These are phyloP conservation scores for Heterobasidion annosum DNA, from an alignment of 1,284 basidiomycete species.

Conservation along the genomic window DNA sequence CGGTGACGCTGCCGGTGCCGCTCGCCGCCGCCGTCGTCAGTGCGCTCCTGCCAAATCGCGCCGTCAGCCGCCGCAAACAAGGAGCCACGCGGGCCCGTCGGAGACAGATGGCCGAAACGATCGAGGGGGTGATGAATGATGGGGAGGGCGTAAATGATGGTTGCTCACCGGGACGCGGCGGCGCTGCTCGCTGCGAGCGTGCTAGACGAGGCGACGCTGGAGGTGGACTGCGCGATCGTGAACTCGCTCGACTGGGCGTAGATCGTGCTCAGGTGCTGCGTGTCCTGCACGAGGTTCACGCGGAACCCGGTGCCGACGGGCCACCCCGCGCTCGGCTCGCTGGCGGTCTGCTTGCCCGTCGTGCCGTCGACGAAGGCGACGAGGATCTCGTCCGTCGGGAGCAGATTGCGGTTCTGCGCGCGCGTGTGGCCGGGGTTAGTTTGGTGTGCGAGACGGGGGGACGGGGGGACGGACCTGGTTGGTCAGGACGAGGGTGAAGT, in stretches of 20 bases:
- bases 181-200: no score
- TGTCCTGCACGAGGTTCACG: constrained; percentile 57
- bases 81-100: no score
- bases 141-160: no score
- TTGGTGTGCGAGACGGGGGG: neutral
- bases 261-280: constrained; percentile 35
- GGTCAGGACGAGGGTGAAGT: constrained; percentile 61
- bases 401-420: constrained; percentile 20
- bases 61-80: neutral
- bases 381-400: constrained; percentile 32
- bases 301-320: constrained; percentile 45
- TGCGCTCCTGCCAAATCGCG: constrained; percentile 9
- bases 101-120: no score
- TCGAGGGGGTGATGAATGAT: no score
- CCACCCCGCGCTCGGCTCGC: constrained; percentile 52
- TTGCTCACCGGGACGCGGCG: no score
- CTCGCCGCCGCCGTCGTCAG: neutral
- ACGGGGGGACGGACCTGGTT: constrained; percentile 39
- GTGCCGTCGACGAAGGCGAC: constrained; percentile 38
- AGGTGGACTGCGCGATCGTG: constrained; percentile 31
- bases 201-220: neutral
- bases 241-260: constrained; percentile 60
- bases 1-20: neutral
- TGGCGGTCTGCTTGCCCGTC: constrained; percentile 24
- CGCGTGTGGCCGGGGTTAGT: constrained; percentile 2